Evolutionary conservation across 352 stramenopile species (phyloP).

Genomic region (Globisporangium canariense): DNA sequence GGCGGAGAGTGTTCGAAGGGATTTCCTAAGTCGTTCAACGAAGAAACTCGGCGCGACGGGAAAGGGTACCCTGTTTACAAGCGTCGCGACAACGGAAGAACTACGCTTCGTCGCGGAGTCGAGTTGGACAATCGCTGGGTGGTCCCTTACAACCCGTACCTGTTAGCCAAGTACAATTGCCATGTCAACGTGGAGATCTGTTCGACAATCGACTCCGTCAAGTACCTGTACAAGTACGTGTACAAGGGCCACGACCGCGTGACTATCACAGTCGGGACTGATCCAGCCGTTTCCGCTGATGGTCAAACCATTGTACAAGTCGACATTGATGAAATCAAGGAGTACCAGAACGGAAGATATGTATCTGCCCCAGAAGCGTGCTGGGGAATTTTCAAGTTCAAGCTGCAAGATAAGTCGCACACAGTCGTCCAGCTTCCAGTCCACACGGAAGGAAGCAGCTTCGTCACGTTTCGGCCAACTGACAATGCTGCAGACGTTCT

Average conservation of each 20-base stretch:
- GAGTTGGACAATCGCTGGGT: constrained; percentile 33
- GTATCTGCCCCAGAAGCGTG: background rate
- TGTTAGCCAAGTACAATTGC: constrained; percentile 47
- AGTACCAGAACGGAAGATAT: background rate
- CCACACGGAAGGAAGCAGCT: background rate
- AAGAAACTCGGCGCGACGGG: constrained; percentile 1
- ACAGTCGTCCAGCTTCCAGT: background rate
- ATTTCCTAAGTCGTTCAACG: constrained; percentile 18
- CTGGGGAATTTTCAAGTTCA: constrained; percentile 11
- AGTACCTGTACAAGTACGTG: constrained; percentile 65
- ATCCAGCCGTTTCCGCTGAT: background rate
- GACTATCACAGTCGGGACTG: constrained; percentile 14
- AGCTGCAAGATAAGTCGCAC: constrained; percentile 2
- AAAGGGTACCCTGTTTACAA: constrained; percentile 20
- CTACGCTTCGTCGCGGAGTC: constrained; percentile 10
- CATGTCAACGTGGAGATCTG: constrained; percentile 63
- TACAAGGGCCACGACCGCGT: constrained; percentile 46
- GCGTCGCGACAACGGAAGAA: constrained; percentile 11
- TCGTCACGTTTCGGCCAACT: constrained; percentile 9
- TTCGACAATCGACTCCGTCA: constrained; percentile 26
- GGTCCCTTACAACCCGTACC: constrained; percentile 55
- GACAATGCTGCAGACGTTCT: constrained; percentile 17
- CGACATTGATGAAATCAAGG: constrained; percentile 1
- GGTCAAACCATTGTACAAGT: background rate
- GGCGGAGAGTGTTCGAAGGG: constrained; percentile 27